These are phyloP conservation scores for Rutstroemia sp. DNA, from an alignment of 2,329 filamentous ascomycete species.

Conservation along the genomic window DNA sequence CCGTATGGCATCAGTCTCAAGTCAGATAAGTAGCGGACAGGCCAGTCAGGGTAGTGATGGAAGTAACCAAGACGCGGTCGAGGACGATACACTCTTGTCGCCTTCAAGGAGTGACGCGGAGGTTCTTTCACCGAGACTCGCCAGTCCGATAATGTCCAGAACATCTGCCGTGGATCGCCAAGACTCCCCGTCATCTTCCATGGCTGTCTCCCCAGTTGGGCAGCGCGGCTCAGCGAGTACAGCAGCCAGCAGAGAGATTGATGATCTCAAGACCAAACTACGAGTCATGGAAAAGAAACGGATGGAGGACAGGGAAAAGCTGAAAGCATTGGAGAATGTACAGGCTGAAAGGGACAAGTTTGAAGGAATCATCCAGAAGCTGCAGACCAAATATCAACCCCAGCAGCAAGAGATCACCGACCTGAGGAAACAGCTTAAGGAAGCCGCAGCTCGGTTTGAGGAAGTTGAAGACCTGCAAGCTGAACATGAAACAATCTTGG, in stretches of 20 bases:
- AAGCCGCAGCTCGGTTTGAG: slow-evolving; percentile 62
- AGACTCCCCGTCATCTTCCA: slow-evolving; percentile 21
- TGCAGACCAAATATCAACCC: slow-evolving; percentile 82
- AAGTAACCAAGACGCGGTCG: slow-evolving; percentile 23
- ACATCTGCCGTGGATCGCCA: slow-evolving; percentile 18
- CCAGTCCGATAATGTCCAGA: slow-evolving; percentile 24
- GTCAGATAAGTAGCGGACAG: slow-evolving; percentile 25
- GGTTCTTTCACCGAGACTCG: slow-evolving; percentile 25
- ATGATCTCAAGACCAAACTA: slow-evolving; percentile 83
- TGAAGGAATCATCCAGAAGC: slow-evolving; percentile 79
- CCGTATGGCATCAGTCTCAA: slow-evolving; percentile 25
- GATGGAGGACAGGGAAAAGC: slow-evolving; percentile 74
- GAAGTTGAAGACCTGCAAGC: slow-evolving; percentile 67
- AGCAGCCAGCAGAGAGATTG: slow-evolving; percentile 52
- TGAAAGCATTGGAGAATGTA: slow-evolving; percentile 70
- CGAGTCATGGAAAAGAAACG: slow-evolving; percentile 83
- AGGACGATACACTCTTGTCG: slow-evolving; percentile 31
- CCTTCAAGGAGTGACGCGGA: slow-evolving; percentile 42
- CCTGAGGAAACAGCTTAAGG: slow-evolving; percentile 69
- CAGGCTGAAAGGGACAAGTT: slow-evolving; percentile 72
- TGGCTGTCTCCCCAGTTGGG: slow-evolving; percentile 19
- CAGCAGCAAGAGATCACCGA: slow-evolving; percentile 74
- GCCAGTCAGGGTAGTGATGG: slow-evolving; percentile 20
- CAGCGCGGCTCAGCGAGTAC: slow-evolving; percentile 21
- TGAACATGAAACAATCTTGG: slow-evolving; percentile 77